Evolutionary conservation across 2,329 filamentous ascomycete genomes (phyloP).

Genomic region (Ophiosphaerella korrae): DNA sequence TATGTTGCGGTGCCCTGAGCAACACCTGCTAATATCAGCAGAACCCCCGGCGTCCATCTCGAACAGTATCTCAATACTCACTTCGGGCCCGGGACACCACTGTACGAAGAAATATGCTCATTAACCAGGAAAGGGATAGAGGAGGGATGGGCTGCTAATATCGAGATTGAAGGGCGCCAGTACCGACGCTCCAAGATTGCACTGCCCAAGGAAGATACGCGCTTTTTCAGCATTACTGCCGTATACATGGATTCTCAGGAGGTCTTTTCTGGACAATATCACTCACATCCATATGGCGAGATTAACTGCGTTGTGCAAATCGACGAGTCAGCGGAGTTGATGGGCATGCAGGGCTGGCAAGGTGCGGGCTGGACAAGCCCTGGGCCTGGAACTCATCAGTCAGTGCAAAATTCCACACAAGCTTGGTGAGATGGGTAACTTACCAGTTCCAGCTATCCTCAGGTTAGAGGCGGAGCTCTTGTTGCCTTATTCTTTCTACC

Average conservation of each 20-base stretch:
- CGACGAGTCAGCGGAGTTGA: slow-evolving; percentile 56
- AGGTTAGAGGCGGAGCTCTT: slow-evolving; percentile 56
- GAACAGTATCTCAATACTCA: slow-evolving; percentile 40
- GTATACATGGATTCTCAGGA: slow-evolving; percentile 62
- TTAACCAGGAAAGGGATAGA: slow-evolving; percentile 41
- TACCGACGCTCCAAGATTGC: slow-evolving; percentile 51
- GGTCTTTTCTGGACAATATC: slow-evolving; percentile 60
- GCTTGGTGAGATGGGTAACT: background rate
- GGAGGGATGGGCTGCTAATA: slow-evolving; percentile 47
- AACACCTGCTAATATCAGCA: slow-evolving; percentile 8
- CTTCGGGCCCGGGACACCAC: slow-evolving; percentile 44
- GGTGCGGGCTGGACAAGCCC: slow-evolving; percentile 62
- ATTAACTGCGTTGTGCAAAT: slow-evolving; percentile 62
- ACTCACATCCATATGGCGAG: slow-evolving; percentile 60
- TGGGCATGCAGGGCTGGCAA: slow-evolving; percentile 63
- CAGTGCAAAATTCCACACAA: slow-evolving; percentile 5
- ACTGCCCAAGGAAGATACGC: slow-evolving; percentile 53
- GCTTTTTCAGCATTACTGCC: slow-evolving; percentile 62
- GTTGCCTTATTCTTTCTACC: slow-evolving; percentile 63
- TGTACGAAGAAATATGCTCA: slow-evolving; percentile 45
- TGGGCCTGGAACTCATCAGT: slow-evolving; percentile 61
- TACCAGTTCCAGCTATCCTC: slow-evolving; percentile 50
- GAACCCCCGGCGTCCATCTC: slow-evolving; percentile 45
- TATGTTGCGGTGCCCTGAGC: background rate
- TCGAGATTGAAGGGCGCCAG: slow-evolving; percentile 34